A percentile compares a stretch with the other conserved stretches of the same genome.
These are phyloP conservation scores for Rosa chinensis DNA, from an alignment of 306 rosid species.

Conservation along the genomic window DNA sequence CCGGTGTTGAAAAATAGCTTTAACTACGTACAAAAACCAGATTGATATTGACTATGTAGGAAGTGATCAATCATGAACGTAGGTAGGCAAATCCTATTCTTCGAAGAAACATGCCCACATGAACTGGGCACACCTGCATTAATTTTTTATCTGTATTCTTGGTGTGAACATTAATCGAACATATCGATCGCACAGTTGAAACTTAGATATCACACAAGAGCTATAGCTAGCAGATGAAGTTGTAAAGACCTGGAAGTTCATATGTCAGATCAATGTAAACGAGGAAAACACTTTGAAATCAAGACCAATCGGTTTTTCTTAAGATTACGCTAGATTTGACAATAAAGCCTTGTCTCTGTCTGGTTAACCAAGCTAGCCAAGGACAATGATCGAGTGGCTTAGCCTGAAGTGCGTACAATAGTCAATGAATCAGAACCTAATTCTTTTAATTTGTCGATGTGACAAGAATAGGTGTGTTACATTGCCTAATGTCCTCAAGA, in stretches of 20 bases:
- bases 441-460: not conserved
- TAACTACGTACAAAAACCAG: not conserved
- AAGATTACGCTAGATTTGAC: not conserved
- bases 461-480: not conserved
- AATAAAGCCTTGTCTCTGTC: not conserved
- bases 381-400: not conserved
- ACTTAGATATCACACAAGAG: not conserved
- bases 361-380: not conserved
- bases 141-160: not conserved
- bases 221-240: not conserved
- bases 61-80: not conserved
- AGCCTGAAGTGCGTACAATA: not conserved
- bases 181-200: not conserved
- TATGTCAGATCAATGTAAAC: slow-evolving; percentile 1
- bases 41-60: not conserved
- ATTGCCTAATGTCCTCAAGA: not conserved
- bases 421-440: not conserved
- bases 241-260: not conserved
- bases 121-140: slow-evolving; percentile 15
- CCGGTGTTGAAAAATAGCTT: not conserved
- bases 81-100: not conserved
- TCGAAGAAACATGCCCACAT: slow-evolving; percentile 14
- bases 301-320: not conserved
- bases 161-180: not conserved
- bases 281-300: slow-evolving; percentile 1